A percentile compares a stretch with the other conserved stretches of the same genome.
phyloP scores from a whole-genome alignment of 805 yeast genomes.

The Candida montana region DNA sequence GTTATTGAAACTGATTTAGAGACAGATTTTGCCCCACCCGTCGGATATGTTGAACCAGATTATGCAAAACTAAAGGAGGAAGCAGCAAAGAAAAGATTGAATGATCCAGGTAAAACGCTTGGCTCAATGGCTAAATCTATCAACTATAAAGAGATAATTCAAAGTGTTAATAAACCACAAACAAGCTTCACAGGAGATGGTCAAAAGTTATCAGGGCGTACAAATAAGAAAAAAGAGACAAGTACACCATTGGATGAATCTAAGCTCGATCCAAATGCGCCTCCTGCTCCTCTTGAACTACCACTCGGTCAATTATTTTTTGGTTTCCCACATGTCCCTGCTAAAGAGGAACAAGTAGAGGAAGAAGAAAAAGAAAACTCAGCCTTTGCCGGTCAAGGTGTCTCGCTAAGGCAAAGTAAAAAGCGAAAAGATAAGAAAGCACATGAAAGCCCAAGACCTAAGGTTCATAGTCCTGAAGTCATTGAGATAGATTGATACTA shows the following conservation, averaged over 20 bases:
- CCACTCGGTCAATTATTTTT: constrained; percentile 88
- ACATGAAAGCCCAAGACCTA: constrained; percentile 54
- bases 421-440: constrained; percentile 60
- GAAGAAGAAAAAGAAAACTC: constrained; percentile 17
- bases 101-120: constrained; percentile 30
- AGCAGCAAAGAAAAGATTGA: constrained; percentile 5
- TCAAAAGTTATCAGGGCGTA: constrained; percentile 62
- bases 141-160: constrained; percentile 56
- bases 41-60: constrained; percentile 94
- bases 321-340: constrained; percentile 73
- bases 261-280: constrained; percentile 49
- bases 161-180: constrained; percentile 30
- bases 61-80: constrained; percentile 30
- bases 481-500: constrained; percentile 57
- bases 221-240: constrained; percentile 21
- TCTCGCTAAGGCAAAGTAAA: constrained; percentile 61
- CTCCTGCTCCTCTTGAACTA: constrained; percentile 65
- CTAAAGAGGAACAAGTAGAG: constrained; percentile 33
- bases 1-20: constrained; percentile 95
- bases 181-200: constrained; percentile 56
- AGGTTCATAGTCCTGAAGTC: constrained; percentile 69
- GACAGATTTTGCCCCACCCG: constrained; percentile 98
- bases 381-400: constrained; percentile 64
- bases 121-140: constrained; percentile 58
- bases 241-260: constrained; percentile 27